phyloP scores from a whole-genome alignment of 1,284 basidiomycete species.

The Spongispora temasekensis region DNA sequence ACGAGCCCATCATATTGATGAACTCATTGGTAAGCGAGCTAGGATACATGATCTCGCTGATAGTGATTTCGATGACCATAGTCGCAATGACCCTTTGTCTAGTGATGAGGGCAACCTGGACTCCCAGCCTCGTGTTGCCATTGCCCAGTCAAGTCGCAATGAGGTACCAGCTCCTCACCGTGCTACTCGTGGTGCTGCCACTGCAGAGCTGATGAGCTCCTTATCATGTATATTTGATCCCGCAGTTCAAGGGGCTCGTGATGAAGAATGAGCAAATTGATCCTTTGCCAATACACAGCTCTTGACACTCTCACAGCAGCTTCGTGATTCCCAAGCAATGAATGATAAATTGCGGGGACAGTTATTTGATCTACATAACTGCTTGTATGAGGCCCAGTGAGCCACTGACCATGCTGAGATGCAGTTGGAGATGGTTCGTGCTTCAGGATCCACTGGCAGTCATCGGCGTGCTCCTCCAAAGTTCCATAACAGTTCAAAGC shows the following conservation, averaged over 20 bases:
- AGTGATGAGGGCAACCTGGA: not conserved
- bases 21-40: slow-evolving; percentile 26
- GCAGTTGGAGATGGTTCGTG: slow-evolving; percentile 1
- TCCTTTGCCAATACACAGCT: not conserved
- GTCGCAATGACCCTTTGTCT: not conserved
- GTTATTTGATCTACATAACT: slow-evolving; percentile 8
- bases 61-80: slow-evolving; percentile 11
- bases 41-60: slow-evolving; percentile 30
- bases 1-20: slow-evolving; percentile 29
- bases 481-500: not conserved
- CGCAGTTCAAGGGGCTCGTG: not conserved
- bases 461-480: not conserved
- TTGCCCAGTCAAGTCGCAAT: not conserved
- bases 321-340: slow-evolving; percentile 14
- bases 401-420: slow-evolving; percentile 8
- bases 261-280: not conserved
- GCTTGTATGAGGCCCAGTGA: slow-evolving; percentile 12
- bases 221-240: slow-evolving; percentile 1
- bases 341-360: slow-evolving; percentile 3
- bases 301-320: slow-evolving; percentile 9
- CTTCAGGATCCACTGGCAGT: not conserved
- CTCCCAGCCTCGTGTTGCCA: not conserved
- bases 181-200: not conserved
- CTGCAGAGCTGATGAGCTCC: not conserved
- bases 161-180: not conserved